Base-by-base conservation (phyloP, 805 yeast genomes). In the Barnettozyma botsteinii region DNA sequence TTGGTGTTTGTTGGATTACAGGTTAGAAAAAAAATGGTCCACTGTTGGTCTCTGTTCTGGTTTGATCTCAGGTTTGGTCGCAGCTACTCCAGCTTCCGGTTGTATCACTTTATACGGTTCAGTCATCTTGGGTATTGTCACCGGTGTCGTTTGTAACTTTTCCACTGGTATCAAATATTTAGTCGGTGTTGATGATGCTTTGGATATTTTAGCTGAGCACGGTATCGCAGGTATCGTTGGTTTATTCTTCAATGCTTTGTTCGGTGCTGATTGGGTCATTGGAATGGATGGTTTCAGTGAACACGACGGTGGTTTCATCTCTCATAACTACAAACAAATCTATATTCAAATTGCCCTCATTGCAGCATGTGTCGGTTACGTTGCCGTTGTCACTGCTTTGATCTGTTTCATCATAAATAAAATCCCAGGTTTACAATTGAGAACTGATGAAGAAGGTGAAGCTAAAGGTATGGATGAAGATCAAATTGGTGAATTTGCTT, bases 181-280 rank as follows among this genome's bases (percentile, higher is more conserved):
- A 47, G 66, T 84, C 34, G 73, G 74, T 43, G 88, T 91, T 37
- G 98, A 93, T 61, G 98, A 91, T 65, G 81, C 96, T 2, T 67
- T 93, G 52, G 98, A 93, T 81, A 79, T 88, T 37, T 73, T 91
- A 59, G 98, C 98, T n/a, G 98, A 91, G 77, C 98, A 91, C 80
- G 98, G 96, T 36, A 73, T 91, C 52, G 98, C 97, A 0, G 98
- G 98, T 24, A 73, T 89, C 34, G 72, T 91, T 33, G 98, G 98
- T 0, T 70, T 89, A 35, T 42, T 91, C n/a, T 88, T 87, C 67
- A 88, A 87, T 57, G 96, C 85, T 0, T 57, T 91, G 1, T 89
- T 93, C 57, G 97, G 85, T 13, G 85, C 89, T 7, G 75, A 83
- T 40, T 83, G 86, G 61, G 94, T 93, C 39, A 75, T 91, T 47